Evolutionary conservation across 305 asterid species (phyloP).

Genomic region (Fraxinus angustifolia): DNA sequence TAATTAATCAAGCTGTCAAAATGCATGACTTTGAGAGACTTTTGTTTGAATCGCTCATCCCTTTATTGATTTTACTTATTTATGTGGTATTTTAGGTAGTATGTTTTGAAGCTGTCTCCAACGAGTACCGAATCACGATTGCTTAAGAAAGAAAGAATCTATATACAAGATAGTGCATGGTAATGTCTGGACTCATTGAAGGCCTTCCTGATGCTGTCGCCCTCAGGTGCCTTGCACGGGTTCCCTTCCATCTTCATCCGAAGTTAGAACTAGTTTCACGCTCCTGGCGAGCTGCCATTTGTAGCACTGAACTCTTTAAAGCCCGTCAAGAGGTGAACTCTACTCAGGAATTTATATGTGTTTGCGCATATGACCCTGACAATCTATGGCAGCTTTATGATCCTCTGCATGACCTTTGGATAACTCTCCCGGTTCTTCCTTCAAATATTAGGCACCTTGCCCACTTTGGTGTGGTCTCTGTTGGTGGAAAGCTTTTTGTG

Average conservation of each 20-base stretch:
- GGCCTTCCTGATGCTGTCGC: slow-evolving; percentile 98
- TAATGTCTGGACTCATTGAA: slow-evolving; percentile 89
- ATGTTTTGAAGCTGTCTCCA: slow-evolving; percentile 17
- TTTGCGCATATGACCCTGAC: slow-evolving; percentile 90
- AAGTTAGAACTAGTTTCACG: slow-evolving; percentile 74
- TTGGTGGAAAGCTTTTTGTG: slow-evolving; percentile 81
- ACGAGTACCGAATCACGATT: slow-evolving; percentile 15
- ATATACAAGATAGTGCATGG: slow-evolving; percentile 28
- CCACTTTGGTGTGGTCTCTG: slow-evolving; percentile 84
- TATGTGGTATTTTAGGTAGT: slow-evolving; percentile 28
- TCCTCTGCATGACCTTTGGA: slow-evolving; percentile 77
- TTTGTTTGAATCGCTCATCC: background rate
- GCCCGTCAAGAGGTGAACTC: slow-evolving; percentile 80
- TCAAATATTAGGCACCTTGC: slow-evolving; percentile 85
- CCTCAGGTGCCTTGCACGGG: slow-evolving; percentile 88
- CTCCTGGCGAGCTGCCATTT: slow-evolving; percentile 79
- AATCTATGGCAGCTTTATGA: slow-evolving; percentile 94
- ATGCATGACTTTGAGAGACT: background rate
- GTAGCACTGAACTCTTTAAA: slow-evolving; percentile 70
- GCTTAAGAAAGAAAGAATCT: slow-evolving; percentile 1
- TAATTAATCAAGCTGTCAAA: background rate
- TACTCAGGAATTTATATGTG: slow-evolving; percentile 73
- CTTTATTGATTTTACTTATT: slow-evolving; percentile 1
- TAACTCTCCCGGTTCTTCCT: slow-evolving; percentile 83
- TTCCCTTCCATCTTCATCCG: slow-evolving; percentile 83